These are phyloP conservation scores for Punctularia strigosozonata DNA, from an alignment of 768 basidiomycete species.

Conservation along the genomic window DNA sequence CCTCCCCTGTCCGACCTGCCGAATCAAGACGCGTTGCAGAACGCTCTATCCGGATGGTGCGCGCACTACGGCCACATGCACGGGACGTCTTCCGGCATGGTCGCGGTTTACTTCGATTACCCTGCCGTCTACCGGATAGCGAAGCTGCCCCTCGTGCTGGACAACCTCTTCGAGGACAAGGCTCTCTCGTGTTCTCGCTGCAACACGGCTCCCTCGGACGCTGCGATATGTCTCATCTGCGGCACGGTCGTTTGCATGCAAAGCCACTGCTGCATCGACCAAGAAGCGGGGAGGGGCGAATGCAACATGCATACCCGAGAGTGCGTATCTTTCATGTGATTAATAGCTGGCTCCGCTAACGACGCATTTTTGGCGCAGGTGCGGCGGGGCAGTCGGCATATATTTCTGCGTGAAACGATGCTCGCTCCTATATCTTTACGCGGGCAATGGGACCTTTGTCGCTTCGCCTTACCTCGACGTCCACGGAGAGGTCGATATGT, in stretches of 20 bases:
- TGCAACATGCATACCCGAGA: slow-evolving; percentile 93
- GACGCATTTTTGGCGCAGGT: slow-evolving; percentile 46
- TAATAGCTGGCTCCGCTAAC: too few relatives aligned
- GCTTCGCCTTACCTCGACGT: slow-evolving; percentile 87
- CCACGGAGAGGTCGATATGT: slow-evolving; percentile 88
- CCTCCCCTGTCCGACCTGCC: slow-evolving; percentile 72
- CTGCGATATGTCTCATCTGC: slow-evolving; percentile 87
- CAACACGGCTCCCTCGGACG: slow-evolving; percentile 66
- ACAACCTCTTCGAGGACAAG: slow-evolving; percentile 71
- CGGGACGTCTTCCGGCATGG: slow-evolving; percentile 66
- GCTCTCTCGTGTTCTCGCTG: slow-evolving; percentile 68
- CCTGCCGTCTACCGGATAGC: slow-evolving; percentile 76
- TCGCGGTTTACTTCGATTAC: slow-evolving; percentile 72
- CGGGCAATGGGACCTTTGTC: slow-evolving; percentile 79
- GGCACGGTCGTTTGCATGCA: slow-evolving; percentile 83
- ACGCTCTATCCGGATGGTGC: slow-evolving; percentile 84
- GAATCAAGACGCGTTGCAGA: slow-evolving; percentile 78
- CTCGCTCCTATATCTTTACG: slow-evolving; percentile 80
- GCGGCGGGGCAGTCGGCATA: slow-evolving; percentile 79
- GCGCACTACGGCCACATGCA: slow-evolving; percentile 80
- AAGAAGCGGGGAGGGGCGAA: slow-evolving; percentile 64
- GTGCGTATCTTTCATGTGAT: slow-evolving; percentile 39
- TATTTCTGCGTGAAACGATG: slow-evolving; percentile 91
- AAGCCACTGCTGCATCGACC: slow-evolving; percentile 83
- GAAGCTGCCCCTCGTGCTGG: slow-evolving; percentile 69